Evolutionary conservation across 2,329 filamentous ascomycete genomes (phyloP).

Genomic region (Aspergillus japonicus): DNA sequence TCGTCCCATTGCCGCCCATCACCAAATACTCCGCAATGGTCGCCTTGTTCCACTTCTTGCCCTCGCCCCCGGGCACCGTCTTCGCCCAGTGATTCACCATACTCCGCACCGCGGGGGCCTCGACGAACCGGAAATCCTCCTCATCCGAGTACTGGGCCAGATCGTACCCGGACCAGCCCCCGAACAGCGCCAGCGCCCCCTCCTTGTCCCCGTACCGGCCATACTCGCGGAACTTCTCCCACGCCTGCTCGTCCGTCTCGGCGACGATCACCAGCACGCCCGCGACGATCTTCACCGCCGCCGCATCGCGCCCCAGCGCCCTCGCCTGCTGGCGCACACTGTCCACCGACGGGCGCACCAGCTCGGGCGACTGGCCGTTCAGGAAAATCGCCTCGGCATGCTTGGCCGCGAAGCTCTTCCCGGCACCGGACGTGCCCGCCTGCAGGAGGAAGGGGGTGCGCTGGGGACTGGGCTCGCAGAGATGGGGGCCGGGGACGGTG

Average conservation of each 20-base stretch:
- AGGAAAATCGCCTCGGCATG: constrained; percentile 50
- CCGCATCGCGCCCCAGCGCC: constrained; percentile 39
- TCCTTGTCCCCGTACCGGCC: constrained; percentile 47
- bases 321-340: constrained; percentile 42
- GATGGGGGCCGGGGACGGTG: constrained; percentile 45
- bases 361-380: constrained; percentile 44
- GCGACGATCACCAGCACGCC: constrained; percentile 47
- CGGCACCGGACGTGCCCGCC: constrained; percentile 48
- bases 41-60: constrained; percentile 40
- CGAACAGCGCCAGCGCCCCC: constrained; percentile 47
- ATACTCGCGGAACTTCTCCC: constrained; percentile 44
- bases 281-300: constrained; percentile 45
- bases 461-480: constrained; percentile 48
- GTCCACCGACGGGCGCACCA: constrained; percentile 44
- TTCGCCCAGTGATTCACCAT: constrained; percentile 48
- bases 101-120: constrained; percentile 43
- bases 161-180: constrained; percentile 50
- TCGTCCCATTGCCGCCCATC: constrained; percentile 36
- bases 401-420: constrained; percentile 47
- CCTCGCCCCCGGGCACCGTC: constrained; percentile 43
- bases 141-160: constrained; percentile 45
- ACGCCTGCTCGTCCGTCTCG: constrained; percentile 46
- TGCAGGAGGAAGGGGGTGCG: constrained; percentile 51
- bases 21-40: constrained; percentile 36
- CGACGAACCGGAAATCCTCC: constrained; percentile 47